Percentiles rank a stretch among this genome's conserved stretches.
phyloP scores from a whole-genome alignment of 192 early-diverging fungal species.

The Umbelopsis sp. region DNA sequence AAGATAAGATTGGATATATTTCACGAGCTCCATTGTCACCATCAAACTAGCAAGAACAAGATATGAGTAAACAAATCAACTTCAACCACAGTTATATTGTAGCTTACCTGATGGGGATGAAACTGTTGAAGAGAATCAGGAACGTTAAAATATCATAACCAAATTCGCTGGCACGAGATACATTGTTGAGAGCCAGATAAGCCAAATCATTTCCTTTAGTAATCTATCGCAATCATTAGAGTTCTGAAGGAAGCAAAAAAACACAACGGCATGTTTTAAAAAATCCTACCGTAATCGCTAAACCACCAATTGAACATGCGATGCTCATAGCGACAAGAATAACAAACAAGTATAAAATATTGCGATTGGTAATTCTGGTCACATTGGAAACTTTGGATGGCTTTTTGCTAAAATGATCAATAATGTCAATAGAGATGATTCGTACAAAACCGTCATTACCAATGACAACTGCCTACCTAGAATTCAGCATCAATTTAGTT shows the following conservation, averaged over 20 bases:
- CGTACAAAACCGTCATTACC: background rate
- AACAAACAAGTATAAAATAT: slow-evolving; percentile 92
- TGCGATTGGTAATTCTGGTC: slow-evolving; percentile 46
- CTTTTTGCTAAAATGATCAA: slow-evolving; percentile 34
- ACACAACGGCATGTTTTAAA: too few relatives aligned
- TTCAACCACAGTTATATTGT: slow-evolving; percentile 37
- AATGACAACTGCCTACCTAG: slow-evolving; percentile 27
- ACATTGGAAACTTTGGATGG: slow-evolving; percentile 45
- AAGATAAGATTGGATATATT: slow-evolving; percentile 84
- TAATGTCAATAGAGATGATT: background rate
- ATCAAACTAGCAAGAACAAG: slow-evolving; percentile 75
- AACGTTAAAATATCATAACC: slow-evolving; percentile 93
- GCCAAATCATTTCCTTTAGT: slow-evolving; percentile 39
- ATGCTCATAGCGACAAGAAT: slow-evolving; percentile 87
- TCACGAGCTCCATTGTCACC: slow-evolving; percentile 98
- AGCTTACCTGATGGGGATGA: slow-evolving; percentile 89
- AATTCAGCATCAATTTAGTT: slow-evolving; percentile 94
- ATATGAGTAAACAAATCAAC: slow-evolving; percentile 25
- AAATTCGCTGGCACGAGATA: slow-evolving; percentile 55
- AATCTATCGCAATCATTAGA: slow-evolving; percentile 16
- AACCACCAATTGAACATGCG: slow-evolving; percentile 84
- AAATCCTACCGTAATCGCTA: slow-evolving; percentile 54
- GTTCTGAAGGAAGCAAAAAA: slow-evolving; percentile 15
- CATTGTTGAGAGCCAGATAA: slow-evolving; percentile 45
- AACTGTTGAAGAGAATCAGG: slow-evolving; percentile 97